A percentile compares a stretch with the other conserved stretches of the same genome.
Conservation (phyloP, 768 basidiomycete genomes). For the Leccinum fibrillosum region DNA sequence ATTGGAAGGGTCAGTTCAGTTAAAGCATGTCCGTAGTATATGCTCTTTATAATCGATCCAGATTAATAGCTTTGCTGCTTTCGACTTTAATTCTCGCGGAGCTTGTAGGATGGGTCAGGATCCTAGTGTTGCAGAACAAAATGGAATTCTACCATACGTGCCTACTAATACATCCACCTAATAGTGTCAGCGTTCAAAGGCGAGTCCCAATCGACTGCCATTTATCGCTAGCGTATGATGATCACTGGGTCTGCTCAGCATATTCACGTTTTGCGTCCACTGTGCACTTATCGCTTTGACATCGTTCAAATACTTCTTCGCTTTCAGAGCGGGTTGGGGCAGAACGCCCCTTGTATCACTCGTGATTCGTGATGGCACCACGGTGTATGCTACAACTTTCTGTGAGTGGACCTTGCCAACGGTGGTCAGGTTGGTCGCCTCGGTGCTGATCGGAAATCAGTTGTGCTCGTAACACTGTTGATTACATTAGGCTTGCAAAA, state of each 20-base stretch:
- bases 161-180: not conserved
- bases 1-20: not conserved
- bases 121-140: not conserved
- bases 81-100: constrained; percentile 5
- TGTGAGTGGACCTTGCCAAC: constrained; percentile 8
- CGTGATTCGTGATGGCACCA: constrained; percentile 17
- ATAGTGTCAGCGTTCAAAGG: constrained; percentile 2
- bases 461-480: not conserved
- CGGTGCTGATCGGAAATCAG: not conserved
- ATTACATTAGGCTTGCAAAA: not conserved
- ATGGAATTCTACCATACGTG: constrained; percentile 3
- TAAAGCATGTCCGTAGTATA: constrained; percentile 10
- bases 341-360: constrained; percentile 22
- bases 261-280: constrained; percentile 16
- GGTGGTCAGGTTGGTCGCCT: too few relatives aligned
- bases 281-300: constrained; percentile 15
- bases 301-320: constrained; percentile 15
- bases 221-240: not conserved
- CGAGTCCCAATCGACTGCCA: not conserved
- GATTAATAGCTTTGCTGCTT: constrained; percentile 6
- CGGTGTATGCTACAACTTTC: constrained; percentile 1
- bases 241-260: constrained; percentile 1
- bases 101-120: not conserved
- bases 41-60: constrained; percentile 20
- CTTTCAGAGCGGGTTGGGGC: constrained; percentile 13